phyloP scores from a whole-genome alignment of 805 yeast species.

The Spathaspora boniae region DNA sequence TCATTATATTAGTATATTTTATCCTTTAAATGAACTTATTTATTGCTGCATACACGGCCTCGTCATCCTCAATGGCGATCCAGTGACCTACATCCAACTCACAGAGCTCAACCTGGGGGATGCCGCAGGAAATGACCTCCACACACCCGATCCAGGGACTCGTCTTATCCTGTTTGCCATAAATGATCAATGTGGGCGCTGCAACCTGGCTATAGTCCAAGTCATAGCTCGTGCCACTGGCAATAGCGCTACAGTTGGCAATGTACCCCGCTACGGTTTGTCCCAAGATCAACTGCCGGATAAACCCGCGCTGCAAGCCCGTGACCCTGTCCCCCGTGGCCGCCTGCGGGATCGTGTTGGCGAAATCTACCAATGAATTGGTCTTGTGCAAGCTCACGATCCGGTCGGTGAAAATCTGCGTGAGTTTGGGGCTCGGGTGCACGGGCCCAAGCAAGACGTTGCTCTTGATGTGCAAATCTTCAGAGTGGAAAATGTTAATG shows the following conservation, averaged over 20 bases:
- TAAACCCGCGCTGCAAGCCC: slow-evolving; percentile 9
- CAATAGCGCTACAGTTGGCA: slow-evolving; percentile 12
- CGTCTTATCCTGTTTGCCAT: slow-evolving; percentile 12
- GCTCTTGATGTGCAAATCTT: slow-evolving; percentile 1
- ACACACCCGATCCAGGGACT: slow-evolving; percentile 9
- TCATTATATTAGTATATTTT: slow-evolving; percentile 4
- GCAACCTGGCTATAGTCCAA: slow-evolving; percentile 7
- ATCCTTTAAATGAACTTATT: slow-evolving; percentile 3
- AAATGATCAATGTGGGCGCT: slow-evolving; percentile 9
- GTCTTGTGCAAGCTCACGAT: slow-evolving; percentile 5
- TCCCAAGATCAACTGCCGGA: slow-evolving; percentile 11
- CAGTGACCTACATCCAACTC: slow-evolving; percentile 12
- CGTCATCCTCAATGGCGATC: slow-evolving; percentile 11
- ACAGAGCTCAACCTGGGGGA: neutral
- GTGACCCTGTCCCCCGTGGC: slow-evolving; percentile 9
- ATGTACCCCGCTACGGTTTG: slow-evolving; percentile 11
- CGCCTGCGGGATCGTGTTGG: slow-evolving; percentile 6
- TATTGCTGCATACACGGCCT: slow-evolving; percentile 5
- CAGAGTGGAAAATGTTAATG: slow-evolving; percentile 4
- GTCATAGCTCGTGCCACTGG: slow-evolving; percentile 8
- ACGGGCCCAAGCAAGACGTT: slow-evolving; percentile 11
- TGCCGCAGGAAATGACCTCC: slow-evolving; percentile 6
- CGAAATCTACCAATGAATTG: slow-evolving; percentile 4
- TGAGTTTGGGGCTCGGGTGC: slow-evolving; percentile 9
- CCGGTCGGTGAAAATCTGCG: slow-evolving; percentile 8